Base-by-base conservation (phyloP, 768 basidiomycete genomes). In the Xanthoconium purpureum region DNA sequence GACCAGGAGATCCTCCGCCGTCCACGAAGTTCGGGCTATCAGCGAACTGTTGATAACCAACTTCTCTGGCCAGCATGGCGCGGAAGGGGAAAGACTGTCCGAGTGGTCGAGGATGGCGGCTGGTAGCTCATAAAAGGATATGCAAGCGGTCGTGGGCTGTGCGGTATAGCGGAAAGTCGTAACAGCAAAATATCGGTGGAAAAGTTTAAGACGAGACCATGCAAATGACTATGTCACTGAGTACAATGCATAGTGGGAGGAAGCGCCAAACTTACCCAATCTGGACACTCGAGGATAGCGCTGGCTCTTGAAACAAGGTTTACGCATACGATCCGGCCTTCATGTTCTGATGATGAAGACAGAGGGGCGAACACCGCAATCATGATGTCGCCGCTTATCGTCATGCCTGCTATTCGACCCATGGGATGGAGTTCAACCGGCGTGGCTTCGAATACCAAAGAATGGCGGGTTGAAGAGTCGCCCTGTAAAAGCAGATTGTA, bases 331-430 rank as follows among this genome's bases (percentile, higher is more conserved):
- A 65, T 44, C n/a, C 37, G 58, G 24, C 54, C 47, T 37, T 60
- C 38, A 20, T 54, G 24, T 17, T 58, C 48, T 29, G 11, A 35
- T 10, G 24, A 20, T 12, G 57, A 40, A 38, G 57, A 35, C 3
- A 50, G 18, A 17, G 56, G 52, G 10, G 55, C 52, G 18, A 71
- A 55, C 18, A 58, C 45, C 13, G 39, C 53, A 43, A 56, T 38
- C 60, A 71, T 59, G 35, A 65, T 45, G 37, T 71, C 45, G 20
- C 62, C 59, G 35, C 60, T 63, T 32, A 69, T 67, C 36, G 64
- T 57, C 50, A 71, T 58, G 17, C 47, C 61, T 0, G 47, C 58
- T 46, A 65, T 53, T 17, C 47, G 63, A 47, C 67, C 66, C 29
- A 59, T 52, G 12, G 48, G 28, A 46, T 40, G 2, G 46, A 66